Evolutionary conservation across 306 rosid genomes (phyloP).

Genomic region (Cajanus cajan): DNA sequence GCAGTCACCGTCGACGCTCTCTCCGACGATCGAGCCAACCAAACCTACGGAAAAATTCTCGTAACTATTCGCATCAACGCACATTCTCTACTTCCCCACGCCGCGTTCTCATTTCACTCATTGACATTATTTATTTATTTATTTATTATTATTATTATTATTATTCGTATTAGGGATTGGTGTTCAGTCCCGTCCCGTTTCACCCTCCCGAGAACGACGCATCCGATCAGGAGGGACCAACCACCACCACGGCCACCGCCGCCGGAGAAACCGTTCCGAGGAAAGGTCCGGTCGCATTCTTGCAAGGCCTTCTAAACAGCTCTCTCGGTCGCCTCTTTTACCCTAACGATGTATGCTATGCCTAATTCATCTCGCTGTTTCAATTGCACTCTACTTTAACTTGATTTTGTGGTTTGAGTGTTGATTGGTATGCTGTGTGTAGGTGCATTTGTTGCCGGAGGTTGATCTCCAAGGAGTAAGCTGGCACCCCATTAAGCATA

Average conservation of each 20-base stretch:
- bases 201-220: slow-evolving; percentile 49
- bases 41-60: slow-evolving; percentile 75
- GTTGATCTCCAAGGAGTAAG: slow-evolving; percentile 81
- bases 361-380: neutral
- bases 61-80: slow-evolving; percentile 31
- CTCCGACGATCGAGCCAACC: slow-evolving; percentile 76
- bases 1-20: slow-evolving; percentile 73
- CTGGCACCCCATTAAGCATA: slow-evolving; percentile 94
- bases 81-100: neutral
- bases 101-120: neutral
- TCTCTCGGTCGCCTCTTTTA: slow-evolving; percentile 49
- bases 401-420: neutral
- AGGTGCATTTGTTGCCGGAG: slow-evolving; percentile 83
- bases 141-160: too few relatives aligned
- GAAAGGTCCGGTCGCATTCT: slow-evolving; percentile 42
- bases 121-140: neutral
- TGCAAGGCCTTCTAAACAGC: slow-evolving; percentile 47
- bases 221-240: slow-evolving; percentile 32
- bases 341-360: slow-evolving; percentile 56
- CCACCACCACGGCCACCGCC: neutral
- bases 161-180: slow-evolving; percentile 75
- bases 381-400: neutral
- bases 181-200: slow-evolving; percentile 81
- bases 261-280: slow-evolving; percentile 30
- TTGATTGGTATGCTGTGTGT: slow-evolving; percentile 3